A percentile compares a stretch with the other conserved stretches of the same genome.
Evolutionary conservation across 306 rosid species (phyloP).

Genomic region (Castanea mollissima): DNA sequence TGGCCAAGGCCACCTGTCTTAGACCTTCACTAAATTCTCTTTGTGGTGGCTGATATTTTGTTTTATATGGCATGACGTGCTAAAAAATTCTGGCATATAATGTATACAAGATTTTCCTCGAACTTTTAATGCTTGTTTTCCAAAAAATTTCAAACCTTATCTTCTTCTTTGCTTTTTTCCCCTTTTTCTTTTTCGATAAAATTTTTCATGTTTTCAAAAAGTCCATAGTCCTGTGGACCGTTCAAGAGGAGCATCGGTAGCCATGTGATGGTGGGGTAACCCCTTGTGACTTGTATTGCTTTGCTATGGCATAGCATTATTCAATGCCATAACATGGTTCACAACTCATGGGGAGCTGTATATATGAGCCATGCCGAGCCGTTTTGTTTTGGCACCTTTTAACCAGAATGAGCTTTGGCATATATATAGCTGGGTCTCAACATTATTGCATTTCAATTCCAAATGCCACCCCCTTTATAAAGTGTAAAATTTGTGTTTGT

Average conservation of each 20-base stretch:
- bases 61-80: background rate
- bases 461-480: background rate
- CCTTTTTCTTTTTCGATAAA: background rate
- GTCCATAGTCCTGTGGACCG: background rate
- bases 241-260: background rate
- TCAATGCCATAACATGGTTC: conserved; percentile 19
- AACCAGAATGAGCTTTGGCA: background rate
- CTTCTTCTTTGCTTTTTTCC: background rate
- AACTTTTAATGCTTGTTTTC: background rate
- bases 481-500: background rate
- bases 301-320: background rate
- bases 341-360: conserved; percentile 14
- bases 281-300: background rate
- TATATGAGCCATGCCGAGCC: background rate
- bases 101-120: background rate
- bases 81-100: background rate
- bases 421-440: background rate
- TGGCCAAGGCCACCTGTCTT: background rate
- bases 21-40: background rate
- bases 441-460: background rate
- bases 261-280: conserved; percentile 33
- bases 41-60: background rate
- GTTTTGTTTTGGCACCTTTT: background rate
- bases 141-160: background rate
- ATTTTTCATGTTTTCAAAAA: background rate